Percentiles rank a stretch among this genome's conserved stretches.
phyloP scores from a whole-genome alignment of 371 early-diverging fungal species.

The Smittium mucronatum region DNA sequence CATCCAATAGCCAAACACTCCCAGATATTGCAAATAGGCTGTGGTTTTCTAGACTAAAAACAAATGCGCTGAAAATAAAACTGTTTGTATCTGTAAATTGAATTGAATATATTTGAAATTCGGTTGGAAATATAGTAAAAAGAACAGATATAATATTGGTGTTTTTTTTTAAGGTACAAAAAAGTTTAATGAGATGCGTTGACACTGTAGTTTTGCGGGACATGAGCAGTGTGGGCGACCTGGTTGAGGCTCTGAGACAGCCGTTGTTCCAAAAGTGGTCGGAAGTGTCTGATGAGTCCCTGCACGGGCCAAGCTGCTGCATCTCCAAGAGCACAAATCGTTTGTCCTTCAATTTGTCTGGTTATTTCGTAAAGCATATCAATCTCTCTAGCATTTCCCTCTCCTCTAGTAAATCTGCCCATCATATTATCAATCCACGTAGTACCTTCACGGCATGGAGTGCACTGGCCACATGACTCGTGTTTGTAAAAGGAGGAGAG shows the following conservation, averaged over 20 bases:
- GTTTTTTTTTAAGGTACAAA: no score
- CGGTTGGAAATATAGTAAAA: no score
- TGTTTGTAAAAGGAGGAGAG: constrained; percentile 88
- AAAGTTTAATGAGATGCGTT: no score
- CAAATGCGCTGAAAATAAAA: no score
- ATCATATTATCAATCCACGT: constrained; percentile 92
- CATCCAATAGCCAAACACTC: no score
- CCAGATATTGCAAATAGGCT: no score
- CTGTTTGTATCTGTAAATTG: no score
- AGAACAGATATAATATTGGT: no score
- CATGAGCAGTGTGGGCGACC: not conserved
- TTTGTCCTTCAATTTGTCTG: constrained; percentile 95
- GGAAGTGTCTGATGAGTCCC: constrained; percentile 87
- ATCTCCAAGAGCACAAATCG: constrained; percentile 96
- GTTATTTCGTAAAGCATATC: constrained; percentile 82
- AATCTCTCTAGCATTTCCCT: constrained; percentile 73
- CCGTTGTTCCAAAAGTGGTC: constrained; percentile 80
- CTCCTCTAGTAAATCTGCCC: constrained; percentile 83
- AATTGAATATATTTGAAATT: no score
- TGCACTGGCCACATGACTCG: constrained; percentile 97
- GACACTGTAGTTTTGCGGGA: not conserved
- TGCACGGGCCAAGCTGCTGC: constrained; percentile 97
- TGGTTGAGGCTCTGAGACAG: constrained; percentile 37
- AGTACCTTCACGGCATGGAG: constrained; percentile 95
- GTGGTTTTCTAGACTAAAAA: no score